Evolutionary conservation across 495 filamentous ascomycete genomes (phyloP).

Genomic region (Aspergillus homomorphus): DNA sequence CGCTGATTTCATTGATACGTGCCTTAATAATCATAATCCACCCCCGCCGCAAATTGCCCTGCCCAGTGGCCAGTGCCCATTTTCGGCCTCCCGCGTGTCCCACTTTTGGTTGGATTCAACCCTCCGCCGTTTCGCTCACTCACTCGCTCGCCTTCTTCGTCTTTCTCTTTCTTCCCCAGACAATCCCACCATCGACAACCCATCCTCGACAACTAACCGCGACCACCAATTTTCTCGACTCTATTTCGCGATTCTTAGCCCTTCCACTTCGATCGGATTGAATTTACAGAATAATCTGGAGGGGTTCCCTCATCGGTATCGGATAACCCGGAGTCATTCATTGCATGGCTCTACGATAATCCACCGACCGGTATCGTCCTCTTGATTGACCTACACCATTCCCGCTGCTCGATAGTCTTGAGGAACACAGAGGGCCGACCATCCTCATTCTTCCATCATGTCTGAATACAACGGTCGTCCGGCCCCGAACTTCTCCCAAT

Average conservation of each 20-base stretch:
- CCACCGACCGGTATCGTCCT: neutral
- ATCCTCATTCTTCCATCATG: constrained; percentile 47
- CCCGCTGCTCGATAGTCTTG: neutral
- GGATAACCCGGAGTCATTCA: neutral
- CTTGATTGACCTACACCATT: neutral
- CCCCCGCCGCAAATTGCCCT: constrained; percentile 11
- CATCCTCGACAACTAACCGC: neutral
- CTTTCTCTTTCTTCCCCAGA: constrained; percentile 4
- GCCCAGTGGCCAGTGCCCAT: constrained; percentile 11
- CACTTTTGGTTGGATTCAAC: constrained; percentile 7
- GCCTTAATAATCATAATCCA: constrained; percentile 11
- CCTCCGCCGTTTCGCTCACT: neutral
- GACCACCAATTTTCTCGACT: neutral
- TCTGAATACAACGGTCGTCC: constrained; percentile 66
- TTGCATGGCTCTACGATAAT: neutral
- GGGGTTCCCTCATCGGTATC: neutral
- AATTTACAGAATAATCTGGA: neutral
- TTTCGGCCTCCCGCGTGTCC: constrained; percentile 13
- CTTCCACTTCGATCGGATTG: neutral
- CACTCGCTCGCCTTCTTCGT: neutral
- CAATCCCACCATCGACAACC: neutral
- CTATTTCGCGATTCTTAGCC: neutral
- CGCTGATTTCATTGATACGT: neutral
- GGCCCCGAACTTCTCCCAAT: constrained; percentile 80
- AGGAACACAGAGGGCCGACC: constrained; percentile 8